Evolutionary conservation across 106 monocot species (phyloP).

Genomic region (Narthecium ossifragum): DNA sequence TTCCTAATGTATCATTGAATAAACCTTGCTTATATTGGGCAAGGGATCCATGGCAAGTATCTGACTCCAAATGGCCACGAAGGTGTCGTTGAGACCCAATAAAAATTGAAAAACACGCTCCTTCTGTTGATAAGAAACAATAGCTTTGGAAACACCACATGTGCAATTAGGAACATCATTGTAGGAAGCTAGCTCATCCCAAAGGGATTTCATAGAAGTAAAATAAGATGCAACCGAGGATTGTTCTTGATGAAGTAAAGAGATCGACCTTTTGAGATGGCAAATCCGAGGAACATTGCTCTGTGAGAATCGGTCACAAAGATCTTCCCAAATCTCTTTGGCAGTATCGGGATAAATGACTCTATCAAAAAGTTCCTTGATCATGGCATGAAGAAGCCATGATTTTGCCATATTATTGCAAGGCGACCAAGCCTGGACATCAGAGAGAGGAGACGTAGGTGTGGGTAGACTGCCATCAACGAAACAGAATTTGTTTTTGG

Average conservation of each 20-base stretch:
- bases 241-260: background rate
- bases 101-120: background rate
- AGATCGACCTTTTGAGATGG: background rate
- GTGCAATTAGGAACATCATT: background rate
- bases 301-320: background rate
- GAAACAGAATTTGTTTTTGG: background rate
- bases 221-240: background rate
- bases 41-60: background rate
- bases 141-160: too few relatives aligned
- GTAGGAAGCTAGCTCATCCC: background rate
- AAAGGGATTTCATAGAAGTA: background rate
- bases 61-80: background rate
- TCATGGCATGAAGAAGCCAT: too few relatives aligned
- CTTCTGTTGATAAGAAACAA: background rate
- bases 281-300: background rate
- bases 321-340: background rate
- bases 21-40: background rate
- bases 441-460: background rate
- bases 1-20: background rate
- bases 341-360: background rate
- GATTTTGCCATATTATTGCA: background rate
- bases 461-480: background rate
- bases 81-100: background rate
- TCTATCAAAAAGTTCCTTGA: too few relatives aligned
- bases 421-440: background rate